Evolutionary conservation across 1,284 basidiomycete genomes (phyloP).

Genomic region (Agroathelia rolfsii): DNA sequence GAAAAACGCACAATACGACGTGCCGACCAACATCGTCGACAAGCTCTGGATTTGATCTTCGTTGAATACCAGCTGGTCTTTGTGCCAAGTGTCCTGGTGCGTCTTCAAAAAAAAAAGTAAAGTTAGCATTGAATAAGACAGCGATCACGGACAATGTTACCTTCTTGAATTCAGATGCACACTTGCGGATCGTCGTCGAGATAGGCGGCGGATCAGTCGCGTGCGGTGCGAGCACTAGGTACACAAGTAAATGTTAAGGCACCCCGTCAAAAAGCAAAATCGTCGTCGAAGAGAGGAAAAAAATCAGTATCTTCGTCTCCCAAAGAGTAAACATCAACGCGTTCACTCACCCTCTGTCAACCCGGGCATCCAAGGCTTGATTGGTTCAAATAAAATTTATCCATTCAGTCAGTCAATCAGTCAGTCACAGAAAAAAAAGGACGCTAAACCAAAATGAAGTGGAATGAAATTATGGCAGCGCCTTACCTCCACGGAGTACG

Average conservation of each 20-base stretch:
- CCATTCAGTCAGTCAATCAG: too few relatives aligned
- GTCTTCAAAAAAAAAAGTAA: slow-evolving; percentile 32
- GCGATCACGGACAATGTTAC: slow-evolving; percentile 26
- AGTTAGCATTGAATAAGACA: slow-evolving; percentile 12
- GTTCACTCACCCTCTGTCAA: slow-evolving; percentile 54
- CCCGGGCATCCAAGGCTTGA: slow-evolving; percentile 69
- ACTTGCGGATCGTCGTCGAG: slow-evolving; percentile 81
- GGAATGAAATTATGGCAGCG: too few relatives aligned
- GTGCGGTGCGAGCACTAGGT: slow-evolving; percentile 73
- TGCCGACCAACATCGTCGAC: slow-evolving; percentile 84
- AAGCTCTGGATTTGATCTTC: slow-evolving; percentile 85
- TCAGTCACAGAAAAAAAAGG: too few relatives aligned
- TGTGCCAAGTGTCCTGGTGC: slow-evolving; percentile 85
- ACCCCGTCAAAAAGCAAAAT: too few relatives aligned
- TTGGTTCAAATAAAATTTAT: too few relatives aligned
- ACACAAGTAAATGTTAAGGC: slow-evolving; percentile 11
- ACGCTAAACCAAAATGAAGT: too few relatives aligned
- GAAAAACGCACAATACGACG: slow-evolving; percentile 70
- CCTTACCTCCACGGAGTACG: slow-evolving; percentile 74
- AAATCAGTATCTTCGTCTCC: slow-evolving; percentile 21
- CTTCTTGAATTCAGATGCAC: slow-evolving; percentile 86
- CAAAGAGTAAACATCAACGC: slow-evolving; percentile 11
- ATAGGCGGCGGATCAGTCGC: slow-evolving; percentile 89
- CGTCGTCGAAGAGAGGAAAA: slow-evolving; percentile 22
- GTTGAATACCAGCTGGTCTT: slow-evolving; percentile 83